Conservation (phyloP, 75 land plant genomes). For the Ceratopteris richardii region DNA sequence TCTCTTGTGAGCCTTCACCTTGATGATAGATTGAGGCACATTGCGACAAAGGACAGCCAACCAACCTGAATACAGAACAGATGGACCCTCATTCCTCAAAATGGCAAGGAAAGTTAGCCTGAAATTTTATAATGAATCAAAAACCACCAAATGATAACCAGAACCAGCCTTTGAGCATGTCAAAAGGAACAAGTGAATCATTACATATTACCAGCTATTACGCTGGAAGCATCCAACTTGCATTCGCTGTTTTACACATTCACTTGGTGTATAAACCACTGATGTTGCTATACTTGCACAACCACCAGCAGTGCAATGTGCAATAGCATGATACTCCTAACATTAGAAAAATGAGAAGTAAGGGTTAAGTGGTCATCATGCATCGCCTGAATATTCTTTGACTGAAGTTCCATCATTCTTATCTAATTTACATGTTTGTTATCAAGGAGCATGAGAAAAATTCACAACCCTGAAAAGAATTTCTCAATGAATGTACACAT, state of each 20-base stretch:
- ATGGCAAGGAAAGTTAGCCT: slow-evolving; percentile 77
- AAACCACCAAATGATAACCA: neutral
- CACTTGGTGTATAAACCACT: slow-evolving; percentile 93
- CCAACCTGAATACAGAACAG: slow-evolving; percentile 89
- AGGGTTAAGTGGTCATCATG: too few relatives aligned
- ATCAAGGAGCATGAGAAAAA: too few relatives aligned
- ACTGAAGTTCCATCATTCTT: too few relatives aligned
- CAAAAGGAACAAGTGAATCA: neutral
- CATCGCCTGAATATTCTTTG: too few relatives aligned
- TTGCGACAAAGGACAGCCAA: slow-evolving; percentile 92
- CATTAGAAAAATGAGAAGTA: neutral
- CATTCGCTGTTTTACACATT: slow-evolving; percentile 97
- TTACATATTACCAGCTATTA: slow-evolving; percentile 66
- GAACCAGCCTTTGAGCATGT: neutral
- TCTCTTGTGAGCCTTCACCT: slow-evolving; percentile 50
- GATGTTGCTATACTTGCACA: slow-evolving; percentile 98
- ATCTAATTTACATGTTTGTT: too few relatives aligned
- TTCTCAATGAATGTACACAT: too few relatives aligned
- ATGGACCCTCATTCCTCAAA: slow-evolving; percentile 64
- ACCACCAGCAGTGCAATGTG: slow-evolving; percentile 90
- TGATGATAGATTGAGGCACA: slow-evolving; percentile 92
- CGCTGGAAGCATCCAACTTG: slow-evolving; percentile 79
- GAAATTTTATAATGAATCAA: neutral
- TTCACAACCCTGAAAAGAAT: too few relatives aligned
- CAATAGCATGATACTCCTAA: slow-evolving; percentile 76